phyloP scores from a whole-genome alignment of 1,139 yeast species.

The Sugiyamaella paludigena region DNA sequence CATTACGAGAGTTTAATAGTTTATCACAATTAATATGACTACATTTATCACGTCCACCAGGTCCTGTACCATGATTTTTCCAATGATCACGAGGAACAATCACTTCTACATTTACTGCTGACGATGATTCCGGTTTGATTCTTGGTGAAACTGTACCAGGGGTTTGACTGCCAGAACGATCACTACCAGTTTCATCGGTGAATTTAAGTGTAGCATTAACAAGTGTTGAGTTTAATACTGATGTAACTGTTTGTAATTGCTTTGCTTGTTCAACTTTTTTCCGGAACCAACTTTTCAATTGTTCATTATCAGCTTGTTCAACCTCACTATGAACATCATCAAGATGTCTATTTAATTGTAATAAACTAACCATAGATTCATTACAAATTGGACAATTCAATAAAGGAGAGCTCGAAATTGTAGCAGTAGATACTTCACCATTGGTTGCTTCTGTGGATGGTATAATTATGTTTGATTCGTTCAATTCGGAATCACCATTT shows the following conservation, averaged over 20 bases:
- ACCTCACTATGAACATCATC: slow-evolving; percentile 60
- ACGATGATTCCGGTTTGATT: no score
- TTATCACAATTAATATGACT: slow-evolving; percentile 33
- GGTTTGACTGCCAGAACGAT: slow-evolving; percentile 4
- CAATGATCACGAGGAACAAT: slow-evolving; percentile 51
- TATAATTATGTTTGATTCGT: no score
- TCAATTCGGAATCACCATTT: no score
- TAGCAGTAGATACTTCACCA: no score
- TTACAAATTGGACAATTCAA: slow-evolving; percentile 66
- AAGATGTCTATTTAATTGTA: slow-evolving; percentile 65
- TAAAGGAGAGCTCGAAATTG: no score
- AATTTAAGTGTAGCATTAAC: slow-evolving; percentile 27
- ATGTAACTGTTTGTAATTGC: slow-evolving; percentile 30
- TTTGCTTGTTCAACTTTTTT: slow-evolving; percentile 32
- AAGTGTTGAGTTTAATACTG: slow-evolving; percentile 29
- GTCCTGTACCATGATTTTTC: slow-evolving; percentile 43
- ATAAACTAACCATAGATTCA: slow-evolving; percentile 55
- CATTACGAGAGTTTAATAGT: slow-evolving; percentile 32
- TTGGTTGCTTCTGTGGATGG: no score
- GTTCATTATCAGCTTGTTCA: slow-evolving; percentile 34
- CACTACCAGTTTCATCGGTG: slow-evolving; percentile 29
- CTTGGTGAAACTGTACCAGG: no score
- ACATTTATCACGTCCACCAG: slow-evolving; percentile 38
- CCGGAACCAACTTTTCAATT: slow-evolving; percentile 43
- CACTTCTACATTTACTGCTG: background rate